Base-by-base conservation (phyloP, 495 filamentous ascomycete species). In the Aspergillus diversus region DNA sequence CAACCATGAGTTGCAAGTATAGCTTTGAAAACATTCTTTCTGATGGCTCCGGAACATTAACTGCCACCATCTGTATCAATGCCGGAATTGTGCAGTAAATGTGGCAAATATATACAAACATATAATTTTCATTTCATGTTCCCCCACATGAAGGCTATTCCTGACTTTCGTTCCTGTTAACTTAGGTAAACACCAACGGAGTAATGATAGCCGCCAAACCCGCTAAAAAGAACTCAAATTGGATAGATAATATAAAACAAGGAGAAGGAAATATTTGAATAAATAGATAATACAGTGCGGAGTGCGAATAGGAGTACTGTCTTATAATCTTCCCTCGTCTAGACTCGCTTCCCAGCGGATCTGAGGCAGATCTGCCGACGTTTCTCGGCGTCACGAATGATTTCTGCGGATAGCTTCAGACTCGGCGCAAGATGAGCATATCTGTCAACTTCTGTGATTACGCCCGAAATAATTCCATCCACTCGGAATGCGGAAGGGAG, bases 391-490 rank as follows among this genome's bases (percentile, higher is more conserved):
- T 93, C 90, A 57, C 90, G 84, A 64, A 93, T 84, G 55, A 93
- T 92, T 68, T 93, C 90, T 50, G 87, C 87, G 49, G 86, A 87
- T 39, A 92, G 75, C 66, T 82, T 83, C 21, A 93, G 75, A 67
- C 89, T 92, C 43, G 90, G 91, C 8, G 90, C 90, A 39, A 93
- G 81, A 66, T 90, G 85, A 4, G 87, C 82, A 73, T 90, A 89
- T 60, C 85, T 80, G 69, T 89, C 87, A 16, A 92, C 86, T 71
- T 92, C 90, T 66, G 82, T 77, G 46, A 92, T 84, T 17, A 92
- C 90, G 48, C 87, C 83, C 65, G 86, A 85, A 76, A 93, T 92
- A 66, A 93, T 90, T 39, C 82, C 79, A 70, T 93, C 88, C 56
- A 92, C 86, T 58, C 83, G 79, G 13, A 80, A 72, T 9, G 84